phyloP scores from a whole-genome alignment of 73 alveolate species.

The Paramecium pentaurelia region DNA sequence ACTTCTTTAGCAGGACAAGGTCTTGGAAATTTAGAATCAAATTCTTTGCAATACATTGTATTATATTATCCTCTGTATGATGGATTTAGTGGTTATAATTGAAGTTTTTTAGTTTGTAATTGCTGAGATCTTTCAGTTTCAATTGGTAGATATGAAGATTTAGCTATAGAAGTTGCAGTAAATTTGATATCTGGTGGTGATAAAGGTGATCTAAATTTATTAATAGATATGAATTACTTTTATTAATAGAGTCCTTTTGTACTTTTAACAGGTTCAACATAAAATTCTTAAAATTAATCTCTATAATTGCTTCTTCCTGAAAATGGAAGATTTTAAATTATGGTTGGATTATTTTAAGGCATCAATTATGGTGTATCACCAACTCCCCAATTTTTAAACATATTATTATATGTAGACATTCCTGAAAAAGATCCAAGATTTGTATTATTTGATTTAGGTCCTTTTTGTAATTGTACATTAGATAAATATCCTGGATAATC shows the following conservation, averaged over 20 bases:
- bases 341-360: background rate
- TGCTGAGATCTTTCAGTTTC: background rate
- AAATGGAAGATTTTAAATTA: background rate
- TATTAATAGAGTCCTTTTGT: background rate
- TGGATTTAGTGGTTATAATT: background rate
- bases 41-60: background rate
- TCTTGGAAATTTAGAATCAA: background rate
- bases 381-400: slow-evolving; percentile 12
- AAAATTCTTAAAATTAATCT: background rate
- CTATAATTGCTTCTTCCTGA: background rate
- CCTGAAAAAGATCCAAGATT: slow-evolving; percentile 20
- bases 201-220: background rate
- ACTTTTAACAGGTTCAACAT: background rate
- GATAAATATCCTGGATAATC: slow-evolving; percentile 38
- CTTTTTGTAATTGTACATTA: background rate
- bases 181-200: background rate
- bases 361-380: background rate
- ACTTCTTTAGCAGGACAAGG: slow-evolving; percentile 46
- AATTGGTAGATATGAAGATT: background rate
- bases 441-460: background rate
- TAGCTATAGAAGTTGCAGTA: background rate
- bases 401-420: slow-evolving; percentile 15
- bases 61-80: slow-evolving; percentile 14
- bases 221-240: background rate
- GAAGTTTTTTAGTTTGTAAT: background rate